These are phyloP conservation scores for Catharanthus roseus DNA, from an alignment of 257 asterid species.

Conservation along the genomic window DNA sequence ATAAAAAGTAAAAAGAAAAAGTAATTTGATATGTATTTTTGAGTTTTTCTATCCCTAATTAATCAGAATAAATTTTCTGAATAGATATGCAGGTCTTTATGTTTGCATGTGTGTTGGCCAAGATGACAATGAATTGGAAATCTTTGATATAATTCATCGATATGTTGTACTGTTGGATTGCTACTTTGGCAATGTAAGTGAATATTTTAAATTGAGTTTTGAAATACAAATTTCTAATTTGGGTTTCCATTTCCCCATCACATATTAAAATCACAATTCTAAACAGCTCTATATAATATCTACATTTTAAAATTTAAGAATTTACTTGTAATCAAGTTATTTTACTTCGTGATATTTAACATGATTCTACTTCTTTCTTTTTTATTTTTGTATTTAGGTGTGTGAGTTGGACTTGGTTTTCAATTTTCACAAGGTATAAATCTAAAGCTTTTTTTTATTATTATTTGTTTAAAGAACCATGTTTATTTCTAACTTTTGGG, in stretches of 20 bases:
- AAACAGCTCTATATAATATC: too few relatives aligned
- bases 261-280: too few relatives aligned
- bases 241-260: too few relatives aligned
- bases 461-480: neutral
- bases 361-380: neutral
- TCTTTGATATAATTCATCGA: constrained; percentile 4
- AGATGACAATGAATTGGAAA: neutral
- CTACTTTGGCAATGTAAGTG: constrained; percentile 5
- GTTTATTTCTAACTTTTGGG: neutral
- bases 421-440: constrained; percentile 7
- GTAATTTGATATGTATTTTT: neutral
- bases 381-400: neutral
- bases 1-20: neutral
- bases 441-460: neutral
- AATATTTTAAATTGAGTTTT: neutral
- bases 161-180: neutral
- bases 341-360: too few relatives aligned
- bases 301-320: too few relatives aligned
- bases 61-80: too few relatives aligned
- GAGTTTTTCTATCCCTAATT: too few relatives aligned
- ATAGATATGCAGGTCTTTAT: neutral
- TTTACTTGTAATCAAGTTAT: too few relatives aligned
- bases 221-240: too few relatives aligned
- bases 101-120: constrained; percentile 7
- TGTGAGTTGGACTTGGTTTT: constrained; percentile 8